phyloP scores from a whole-genome alignment of 257 asterid species.

The Scutellaria barbata region DNA sequence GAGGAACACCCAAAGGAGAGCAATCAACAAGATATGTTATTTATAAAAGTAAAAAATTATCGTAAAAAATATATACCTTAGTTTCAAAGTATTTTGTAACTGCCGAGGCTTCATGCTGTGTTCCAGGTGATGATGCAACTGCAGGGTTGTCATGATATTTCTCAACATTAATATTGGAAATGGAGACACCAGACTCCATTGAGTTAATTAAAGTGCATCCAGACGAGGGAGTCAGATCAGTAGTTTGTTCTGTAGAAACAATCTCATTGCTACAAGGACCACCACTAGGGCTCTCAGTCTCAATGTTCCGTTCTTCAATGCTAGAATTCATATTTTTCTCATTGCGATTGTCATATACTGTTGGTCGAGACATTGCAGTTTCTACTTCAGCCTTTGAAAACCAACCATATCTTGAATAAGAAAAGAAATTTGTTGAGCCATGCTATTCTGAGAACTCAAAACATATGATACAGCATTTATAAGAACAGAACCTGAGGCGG shows the following conservation, averaged over 20 bases:
- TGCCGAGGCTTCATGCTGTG: constrained; percentile 42
- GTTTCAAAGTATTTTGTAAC: constrained; percentile 44
- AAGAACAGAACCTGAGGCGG: constrained; percentile 71
- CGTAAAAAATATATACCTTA: constrained; percentile 42
- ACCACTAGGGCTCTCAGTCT: constrained; percentile 36
- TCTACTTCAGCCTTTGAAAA: constrained; percentile 31
- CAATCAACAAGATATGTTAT: not conserved
- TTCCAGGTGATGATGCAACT: constrained; percentile 31
- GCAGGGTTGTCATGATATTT: constrained; percentile 35
- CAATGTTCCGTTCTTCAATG: constrained; percentile 39
- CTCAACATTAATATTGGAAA: constrained; percentile 34
- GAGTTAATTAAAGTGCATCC: constrained; percentile 33
- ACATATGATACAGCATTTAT: not conserved
- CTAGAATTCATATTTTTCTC: constrained; percentile 40
- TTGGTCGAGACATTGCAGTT: constrained; percentile 38
- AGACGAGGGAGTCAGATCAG: constrained; percentile 37
- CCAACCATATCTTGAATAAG: constrained; percentile 23
- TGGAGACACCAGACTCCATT: constrained; percentile 38
- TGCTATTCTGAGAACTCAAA: constrained; percentile 21
- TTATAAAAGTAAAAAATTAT: constrained; percentile 2
- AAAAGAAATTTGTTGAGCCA: constrained; percentile 14
- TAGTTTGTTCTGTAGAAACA: constrained; percentile 36
- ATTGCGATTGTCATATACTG: constrained; percentile 35
- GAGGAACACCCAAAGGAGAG: not conserved
- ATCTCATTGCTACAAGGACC: constrained; percentile 37